phyloP scores from a whole-genome alignment of 331 rosid genomes.

The Malus hybrid region DNA sequence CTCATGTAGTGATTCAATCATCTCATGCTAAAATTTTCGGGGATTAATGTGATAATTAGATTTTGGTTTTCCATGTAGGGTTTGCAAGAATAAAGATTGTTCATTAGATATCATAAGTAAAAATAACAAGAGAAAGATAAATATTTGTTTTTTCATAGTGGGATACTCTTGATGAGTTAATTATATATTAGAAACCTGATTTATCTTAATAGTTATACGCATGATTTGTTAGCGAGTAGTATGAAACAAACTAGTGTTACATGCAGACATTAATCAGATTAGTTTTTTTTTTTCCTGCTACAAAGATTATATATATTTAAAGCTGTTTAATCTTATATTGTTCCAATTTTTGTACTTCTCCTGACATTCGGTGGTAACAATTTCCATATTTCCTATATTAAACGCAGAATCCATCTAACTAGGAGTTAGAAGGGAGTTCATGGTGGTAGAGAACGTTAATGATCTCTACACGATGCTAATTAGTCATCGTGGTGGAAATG shows the following conservation, averaged over 20 bases:
- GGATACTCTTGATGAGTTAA: no score
- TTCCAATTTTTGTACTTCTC: background rate
- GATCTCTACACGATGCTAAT: background rate
- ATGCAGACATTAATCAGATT: no score
- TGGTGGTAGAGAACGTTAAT: background rate
- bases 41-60: background rate
- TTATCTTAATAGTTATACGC: no score
- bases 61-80: background rate
- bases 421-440: background rate
- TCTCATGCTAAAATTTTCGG: background rate
- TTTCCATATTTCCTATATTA: background rate
- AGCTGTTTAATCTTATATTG: background rate
- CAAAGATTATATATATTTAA: no score
- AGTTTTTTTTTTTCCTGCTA: no score
- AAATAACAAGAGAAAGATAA: no score
- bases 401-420: background rate
- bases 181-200: no score
- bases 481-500: background rate
- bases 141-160: no score
- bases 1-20: background rate
- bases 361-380: background rate
- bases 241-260: no score
- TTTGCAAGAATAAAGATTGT: background rate
- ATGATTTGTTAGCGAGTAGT: no score
- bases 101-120: background rate